Evolutionary conservation across 2,329 filamentous ascomycete species (phyloP).

Genomic region (Colletotrichum sp.): DNA sequence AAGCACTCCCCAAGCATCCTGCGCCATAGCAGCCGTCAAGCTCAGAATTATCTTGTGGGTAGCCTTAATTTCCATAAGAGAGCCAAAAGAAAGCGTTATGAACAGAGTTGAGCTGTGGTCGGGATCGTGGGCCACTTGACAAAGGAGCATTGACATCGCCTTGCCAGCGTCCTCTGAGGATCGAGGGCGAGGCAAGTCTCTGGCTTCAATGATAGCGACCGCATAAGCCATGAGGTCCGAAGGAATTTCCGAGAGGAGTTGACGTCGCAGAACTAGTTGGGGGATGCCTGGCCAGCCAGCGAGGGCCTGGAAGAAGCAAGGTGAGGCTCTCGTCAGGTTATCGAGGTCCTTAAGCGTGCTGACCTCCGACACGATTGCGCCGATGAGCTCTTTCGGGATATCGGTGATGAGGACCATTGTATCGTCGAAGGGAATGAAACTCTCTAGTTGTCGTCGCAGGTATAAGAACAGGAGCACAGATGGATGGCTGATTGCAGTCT

Average conservation of each 20-base stretch:
- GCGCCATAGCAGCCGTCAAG: neutral
- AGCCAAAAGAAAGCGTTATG: fast-evolving
- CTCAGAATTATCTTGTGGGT: fast-evolving
- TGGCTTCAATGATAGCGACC: neutral
- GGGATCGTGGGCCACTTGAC: neutral
- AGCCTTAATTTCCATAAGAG: neutral
- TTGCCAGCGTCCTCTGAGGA: neutral
- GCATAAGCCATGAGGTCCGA: neutral
- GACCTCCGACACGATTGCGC: neutral
- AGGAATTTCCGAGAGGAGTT: neutral
- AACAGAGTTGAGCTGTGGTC: neutral
- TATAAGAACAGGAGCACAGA: no score
- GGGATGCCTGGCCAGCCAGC: neutral
- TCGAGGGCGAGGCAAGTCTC: neutral
- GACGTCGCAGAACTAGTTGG: neutral
- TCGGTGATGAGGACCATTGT: neutral
- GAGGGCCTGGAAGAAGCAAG: neutral
- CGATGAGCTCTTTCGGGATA: neutral
- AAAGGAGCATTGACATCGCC: neutral
- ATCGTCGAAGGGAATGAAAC: no score
- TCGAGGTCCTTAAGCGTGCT: neutral
- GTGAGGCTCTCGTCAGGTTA: neutral
- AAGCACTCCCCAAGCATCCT: neutral
- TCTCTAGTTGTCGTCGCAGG: no score
- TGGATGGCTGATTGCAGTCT: no score